Evolutionary conservation across 208 protist species (phyloP), one percentile per base, ranked within the genome.

Genomic region (Novymonas esmeraldas): DNA sequence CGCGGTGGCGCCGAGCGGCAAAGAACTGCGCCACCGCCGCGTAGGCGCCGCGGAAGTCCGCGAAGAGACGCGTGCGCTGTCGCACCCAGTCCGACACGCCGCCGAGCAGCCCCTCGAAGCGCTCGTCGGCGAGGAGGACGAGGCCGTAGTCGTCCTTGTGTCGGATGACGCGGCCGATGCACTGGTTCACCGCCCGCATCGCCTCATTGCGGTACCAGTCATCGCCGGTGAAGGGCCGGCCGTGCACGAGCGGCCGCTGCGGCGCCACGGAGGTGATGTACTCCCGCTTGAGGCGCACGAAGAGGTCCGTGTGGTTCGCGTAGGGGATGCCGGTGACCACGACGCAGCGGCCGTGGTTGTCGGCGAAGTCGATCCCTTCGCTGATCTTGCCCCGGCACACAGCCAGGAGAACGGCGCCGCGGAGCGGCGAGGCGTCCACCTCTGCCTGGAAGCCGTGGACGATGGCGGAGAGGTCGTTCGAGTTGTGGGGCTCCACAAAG

Each of bases 321-420:
- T 89, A 98, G 1, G 96, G 96, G 64, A 99, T 91, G 13, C 98
- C 98, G 5, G 89, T 94, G 36, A 99, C 90, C 2, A 99, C 60
- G 0, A 99, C 98, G 34, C 93, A 98, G 7, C 98, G 87, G 28
- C 93, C 97, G 70, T 98, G 90, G 24, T 87, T 41, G 70, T 99
- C 96, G 18, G 95, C 85, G 70, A 99, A 99, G 75, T 99, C 97
- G n/a, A 99, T 70, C 28, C 98, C 98, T 76, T 99, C 98, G 68
- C 95, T 98, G 26, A 99, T 83, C 69, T 98, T 99, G 31, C 98
- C 98, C n/a, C 98, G 85, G 59, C 96, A 98, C 1, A 99, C 97
- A 3, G 97, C 98, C 44, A 99, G 89, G 9, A 99, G 88, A 11
- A 98, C 71, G 5, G 98, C 98, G 0, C 97, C 97, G 18, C 77